Evolutionary conservation across 164 flowering plant species (phyloP), one percentile per base, ranked within the genome.

Genomic region (Annona cherimola): DNA sequence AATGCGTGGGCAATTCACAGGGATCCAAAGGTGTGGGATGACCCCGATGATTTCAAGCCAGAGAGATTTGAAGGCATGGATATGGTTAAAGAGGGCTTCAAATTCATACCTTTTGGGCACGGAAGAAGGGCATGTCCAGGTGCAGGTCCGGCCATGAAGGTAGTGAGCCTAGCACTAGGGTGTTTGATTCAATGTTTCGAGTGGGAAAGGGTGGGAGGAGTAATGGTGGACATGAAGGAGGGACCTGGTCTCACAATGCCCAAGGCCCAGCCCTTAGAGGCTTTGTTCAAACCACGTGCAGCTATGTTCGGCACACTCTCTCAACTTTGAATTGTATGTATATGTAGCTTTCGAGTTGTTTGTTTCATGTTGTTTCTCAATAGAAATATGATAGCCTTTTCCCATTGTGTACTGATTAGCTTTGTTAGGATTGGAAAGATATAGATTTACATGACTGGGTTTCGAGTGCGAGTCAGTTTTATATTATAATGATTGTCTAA

Each of bases 1-100:
- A 87, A 89, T 41, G 79, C 75, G 0, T 85, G 88, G 87, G 82
- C 81, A 0, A 66, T 86, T 4, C 90, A 89, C 20, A 72, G 78
- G 67, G 79, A 77, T 26, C 79, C 79, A 2, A 11, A 81, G 83
- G 12, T 74, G 73, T 89, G 90, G 93, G 82, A 67, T 0, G 86
- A 87, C 43, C 84, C 91, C 0, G 45, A 26, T 0, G 74, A 50
- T 61, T 89, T 89, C 74, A 73, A 41, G 63, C 93, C 90, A 0
- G 93, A 85, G 78, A 81, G 93, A 66, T 89, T 88, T 61, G 72
- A 72, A 43, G 75, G 69, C 12, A 2, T n/a, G 62, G 76, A 73
- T 69, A 71, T 41, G 8, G 73, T 50, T 12, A 42, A 40, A 42
- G 78, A 72, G 9, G 68, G 76, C 16, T 68, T 68, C 9, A 59